Evolutionary conservation across 2,329 filamentous ascomycete species (phyloP), one percentile per base, ranked within the genome.

Genomic region (Fusarium sp.): DNA sequence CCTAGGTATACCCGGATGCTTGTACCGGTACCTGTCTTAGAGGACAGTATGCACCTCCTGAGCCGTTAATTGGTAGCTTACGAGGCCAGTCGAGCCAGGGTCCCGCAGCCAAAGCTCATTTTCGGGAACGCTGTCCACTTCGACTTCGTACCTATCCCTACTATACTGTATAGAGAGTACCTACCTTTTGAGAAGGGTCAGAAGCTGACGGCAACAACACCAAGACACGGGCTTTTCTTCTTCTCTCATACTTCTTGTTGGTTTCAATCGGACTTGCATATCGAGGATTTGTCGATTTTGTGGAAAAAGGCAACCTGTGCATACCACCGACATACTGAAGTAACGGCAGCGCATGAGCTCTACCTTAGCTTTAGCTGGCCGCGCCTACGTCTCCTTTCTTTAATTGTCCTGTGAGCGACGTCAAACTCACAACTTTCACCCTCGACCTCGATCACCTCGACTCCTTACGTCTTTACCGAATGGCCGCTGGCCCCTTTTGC

Each of bases 401-500:
- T 70, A 64, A 61, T 71, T 71, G 67, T 44, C 50, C 24, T 31
- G 58, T 49, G 46, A 62, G 53, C 67, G 67, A 69, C 55, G 44
- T 71, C 56, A 54, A 65, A 52, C 50, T 58, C 43, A 49, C 55
- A 57, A 65, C 54, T 65, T 59, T 31, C 45, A 46, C 45, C 46
- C 51, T 59, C 43, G 57, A 55, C 39, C 43, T 40, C 57, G 34
- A 47, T 17, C 50, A 21, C 51, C 39, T 65, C 67, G 51, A 70
- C 17, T 43, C 40, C 36, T 42, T 45, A 7, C 45, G 51, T 51
- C 54, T 50, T 58, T 65, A 58, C 43, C 84, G 83, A 79, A 86
- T 86, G 84, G 79, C 82, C 78, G 73, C 79, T 80, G 74, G 78
- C 67, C 70, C 65, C 71, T 73, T 73, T 69, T 74, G 75, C 77